Evolutionary conservation across 2,329 filamentous ascomycete species (phyloP).

Genomic region (Elsinoe necatrix): DNA sequence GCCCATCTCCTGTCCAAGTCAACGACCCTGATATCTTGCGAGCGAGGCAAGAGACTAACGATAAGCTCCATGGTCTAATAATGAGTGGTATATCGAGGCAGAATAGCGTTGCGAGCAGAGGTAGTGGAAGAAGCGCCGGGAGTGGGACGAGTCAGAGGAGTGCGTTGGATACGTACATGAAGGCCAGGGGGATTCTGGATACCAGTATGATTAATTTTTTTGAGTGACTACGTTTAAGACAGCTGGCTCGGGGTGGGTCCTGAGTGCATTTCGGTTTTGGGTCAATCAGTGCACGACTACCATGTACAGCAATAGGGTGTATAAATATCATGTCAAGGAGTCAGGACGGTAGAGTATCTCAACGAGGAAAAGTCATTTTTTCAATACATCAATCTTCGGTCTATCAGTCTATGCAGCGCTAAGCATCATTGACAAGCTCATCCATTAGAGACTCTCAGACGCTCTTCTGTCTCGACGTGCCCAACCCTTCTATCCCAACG

Average conservation of each 20-base stretch:
- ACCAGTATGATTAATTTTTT: slow-evolving; percentile 5
- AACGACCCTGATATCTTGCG: not conserved
- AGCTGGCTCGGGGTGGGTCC: too few relatives aligned
- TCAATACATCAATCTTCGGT: not conserved
- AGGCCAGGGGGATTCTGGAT: slow-evolving; percentile 20
- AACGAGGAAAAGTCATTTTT: not conserved
- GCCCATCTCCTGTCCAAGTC: not conserved
- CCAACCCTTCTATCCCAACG: not conserved
- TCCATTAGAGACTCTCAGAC: not conserved
- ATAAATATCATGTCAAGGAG: not conserved
- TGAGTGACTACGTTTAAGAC: too few relatives aligned
- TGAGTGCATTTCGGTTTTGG: not conserved
- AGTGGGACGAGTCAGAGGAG: slow-evolving; percentile 23
- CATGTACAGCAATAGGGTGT: not conserved
- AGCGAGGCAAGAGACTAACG: not conserved
- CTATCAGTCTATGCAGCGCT: slow-evolving; percentile 3
- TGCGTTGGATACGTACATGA: slow-evolving; percentile 32
- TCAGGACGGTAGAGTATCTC: not conserved
- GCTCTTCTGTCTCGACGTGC: not conserved
- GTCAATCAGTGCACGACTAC: not conserved
- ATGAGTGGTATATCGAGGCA: not conserved
- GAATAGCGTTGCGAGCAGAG: not conserved
- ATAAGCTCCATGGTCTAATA: slow-evolving; percentile 6
- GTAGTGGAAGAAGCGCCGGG: slow-evolving; percentile 6
- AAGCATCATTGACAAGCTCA: not conserved